These are phyloP conservation scores for Linum tenue DNA, from an alignment of 345 rosid genomes.

Conservation along the genomic window DNA sequence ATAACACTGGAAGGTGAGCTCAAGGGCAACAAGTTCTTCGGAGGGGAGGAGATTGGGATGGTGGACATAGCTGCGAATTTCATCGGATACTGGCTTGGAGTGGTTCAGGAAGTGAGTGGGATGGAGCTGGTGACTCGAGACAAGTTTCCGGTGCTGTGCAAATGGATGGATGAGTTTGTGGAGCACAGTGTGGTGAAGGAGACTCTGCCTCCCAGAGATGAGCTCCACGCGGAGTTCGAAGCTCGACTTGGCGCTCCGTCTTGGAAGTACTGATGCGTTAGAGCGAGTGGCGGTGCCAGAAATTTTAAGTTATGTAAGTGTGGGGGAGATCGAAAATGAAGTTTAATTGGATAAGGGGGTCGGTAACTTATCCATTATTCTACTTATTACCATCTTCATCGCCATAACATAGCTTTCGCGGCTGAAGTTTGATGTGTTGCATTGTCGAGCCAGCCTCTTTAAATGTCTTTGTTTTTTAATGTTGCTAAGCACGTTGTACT, in stretches of 20 bases:
- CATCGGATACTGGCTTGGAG: slow-evolving; percentile 31
- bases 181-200: slow-evolving; percentile 24
- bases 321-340: no score
- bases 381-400: no score
- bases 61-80: slow-evolving; percentile 47
- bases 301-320: no score
- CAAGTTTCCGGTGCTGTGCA: slow-evolving; percentile 33
- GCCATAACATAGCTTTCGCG: no score
- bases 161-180: slow-evolving; percentile 30
- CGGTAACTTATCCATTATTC: no score
- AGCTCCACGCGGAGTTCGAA: slow-evolving; percentile 8
- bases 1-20: slow-evolving; percentile 44
- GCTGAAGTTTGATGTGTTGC: no score
- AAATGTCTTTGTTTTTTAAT: no score
- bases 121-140: slow-evolving; percentile 35
- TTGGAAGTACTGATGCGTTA: neutral
- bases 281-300: no score
- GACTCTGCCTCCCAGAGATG: slow-evolving; percentile 35
- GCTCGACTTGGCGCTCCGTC: neutral
- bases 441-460: no score
- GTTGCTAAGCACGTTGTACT: no score
- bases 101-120: slow-evolving; percentile 31
- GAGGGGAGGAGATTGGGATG: slow-evolving; percentile 49
- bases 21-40: slow-evolving; percentile 40
- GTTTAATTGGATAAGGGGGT: no score